These are phyloP conservation scores for Penicillium nordicum DNA, from an alignment of 2,329 filamentous ascomycete species.

Conservation along the genomic window DNA sequence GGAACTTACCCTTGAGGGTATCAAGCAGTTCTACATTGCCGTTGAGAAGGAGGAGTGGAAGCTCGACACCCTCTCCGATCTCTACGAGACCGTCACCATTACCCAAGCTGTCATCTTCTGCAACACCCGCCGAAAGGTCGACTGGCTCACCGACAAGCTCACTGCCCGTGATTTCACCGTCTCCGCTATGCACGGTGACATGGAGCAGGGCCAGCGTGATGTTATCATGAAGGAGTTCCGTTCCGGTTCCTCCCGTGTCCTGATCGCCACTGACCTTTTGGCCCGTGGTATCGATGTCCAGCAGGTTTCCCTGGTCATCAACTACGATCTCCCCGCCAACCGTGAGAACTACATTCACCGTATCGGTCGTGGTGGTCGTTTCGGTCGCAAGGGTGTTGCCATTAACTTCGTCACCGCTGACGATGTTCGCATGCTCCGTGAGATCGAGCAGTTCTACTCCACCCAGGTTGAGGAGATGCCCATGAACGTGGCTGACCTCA, in stretches of 20 bases:
- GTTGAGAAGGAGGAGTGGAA: conserved; percentile 99
- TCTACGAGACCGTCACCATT: conserved; percentile 98
- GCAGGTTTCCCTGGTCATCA: conserved; percentile 97
- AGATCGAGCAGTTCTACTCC: conserved; percentile 95
- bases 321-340: conserved; percentile 97
- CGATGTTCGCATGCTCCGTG: conserved; percentile 92
- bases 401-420: conserved; percentile 99
- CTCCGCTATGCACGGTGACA: conserved; percentile 97
- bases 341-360: conserved; percentile 99
- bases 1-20: conserved; percentile 90
- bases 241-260: conserved; percentile 89
- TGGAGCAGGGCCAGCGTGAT: conserved; percentile 97
- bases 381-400: conserved; percentile 95
- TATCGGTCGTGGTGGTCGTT: conserved; percentile 91
- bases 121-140: conserved; percentile 97
- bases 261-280: conserved; percentile 98
- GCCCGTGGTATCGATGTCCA: conserved; percentile 98
- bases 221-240: conserved; percentile 99
- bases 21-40: conserved; percentile 99
- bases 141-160: conserved; percentile 99
- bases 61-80: conserved; percentile 95
- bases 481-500: conserved; percentile 73
- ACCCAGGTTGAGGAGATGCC: conserved; percentile 99
- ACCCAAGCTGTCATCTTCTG: conserved; percentile 99
- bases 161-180: conserved; percentile 98